Evolutionary conservation across 2,329 filamentous ascomycete genomes (phyloP), one percentile per base, ranked within the genome.

Genomic region (Samsoniella hepiali): DNA sequence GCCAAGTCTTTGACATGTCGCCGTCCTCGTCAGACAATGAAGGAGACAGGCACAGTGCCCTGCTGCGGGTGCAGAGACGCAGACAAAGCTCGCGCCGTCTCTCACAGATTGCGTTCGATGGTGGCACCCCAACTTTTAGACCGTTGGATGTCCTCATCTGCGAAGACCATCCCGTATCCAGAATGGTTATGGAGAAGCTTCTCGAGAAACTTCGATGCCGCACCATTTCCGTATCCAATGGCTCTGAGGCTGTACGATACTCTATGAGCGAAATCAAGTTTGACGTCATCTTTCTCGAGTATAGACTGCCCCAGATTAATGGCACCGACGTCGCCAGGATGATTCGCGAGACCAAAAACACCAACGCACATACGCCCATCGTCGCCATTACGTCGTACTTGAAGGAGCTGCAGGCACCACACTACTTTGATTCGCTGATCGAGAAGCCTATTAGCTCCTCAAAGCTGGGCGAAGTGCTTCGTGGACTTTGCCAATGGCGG

Each of bases 11-110:
- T 69, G 94, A 98, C 73, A 90, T 97, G 77, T 99, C 95, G 2
- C 95, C 95, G 3, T 98, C 95, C 0, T 98, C 94, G 0, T 99
- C 95, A 0, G 95, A 99, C 72, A 99, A 96, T 65, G 95, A 99
- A 76, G 93, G 96, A 57, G 91, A 94, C 51, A 91, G 96, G 70
- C 91, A 93, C 8, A 97, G 93, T 73, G 93, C 91, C 1, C 81
- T 98, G 11, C 83, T 99, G 50, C 91, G 96, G 58, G 94, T 99
- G 4, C 95, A 99, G 73, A 85, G 94, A 42, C 89, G 94, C 10
- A 88, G 95, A n/a, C 94, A 98, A 74, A 97, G 93, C 74, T 96
- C 94, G n/a, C 84, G 95, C 27, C 87, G 95, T 57, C 84, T 98
- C 72, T 99, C 95, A 0, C 93, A 96, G 71, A 93, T 98, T 71